Percentiles rank a stretch among this genome's conserved stretches.
Conservation (phyloP, 225 moss, liverwort and hornwort species). For the Marchantia paleacea region DNA sequence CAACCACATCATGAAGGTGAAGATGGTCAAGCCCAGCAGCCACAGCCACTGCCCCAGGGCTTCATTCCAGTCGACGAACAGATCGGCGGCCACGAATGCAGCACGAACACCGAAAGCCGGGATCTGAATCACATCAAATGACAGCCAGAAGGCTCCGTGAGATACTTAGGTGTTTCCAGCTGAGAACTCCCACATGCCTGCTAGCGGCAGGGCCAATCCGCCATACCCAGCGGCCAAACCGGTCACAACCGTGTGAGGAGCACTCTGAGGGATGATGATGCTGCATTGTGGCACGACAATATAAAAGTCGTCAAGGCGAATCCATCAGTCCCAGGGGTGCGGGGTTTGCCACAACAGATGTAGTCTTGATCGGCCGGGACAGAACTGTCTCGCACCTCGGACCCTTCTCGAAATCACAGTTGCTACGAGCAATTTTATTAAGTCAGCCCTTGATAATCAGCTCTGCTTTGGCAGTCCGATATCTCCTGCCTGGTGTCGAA, state of each 20-base stretch:
- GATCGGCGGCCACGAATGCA: too few relatives aligned
- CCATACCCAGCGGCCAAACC: constrained; percentile 68
- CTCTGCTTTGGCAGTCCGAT: too few relatives aligned
- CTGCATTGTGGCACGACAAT: constrained; percentile 58
- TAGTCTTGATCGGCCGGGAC: not conserved
- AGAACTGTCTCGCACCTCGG: too few relatives aligned
- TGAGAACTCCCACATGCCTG: constrained; percentile 79
- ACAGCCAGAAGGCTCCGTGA: too few relatives aligned
- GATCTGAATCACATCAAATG: too few relatives aligned
- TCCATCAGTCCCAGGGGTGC: constrained; percentile 57
- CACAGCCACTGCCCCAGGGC: too few relatives aligned
- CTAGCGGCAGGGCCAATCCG: constrained; percentile 46
- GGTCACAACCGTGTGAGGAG: constrained; percentile 35
- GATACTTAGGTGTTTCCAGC: constrained; percentile 61
- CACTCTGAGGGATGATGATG: constrained; percentile 33
- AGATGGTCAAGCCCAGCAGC: constrained; percentile 49
- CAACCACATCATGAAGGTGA: constrained; percentile 55
- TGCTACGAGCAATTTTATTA: too few relatives aligned
- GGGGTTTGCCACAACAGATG: constrained; percentile 41
- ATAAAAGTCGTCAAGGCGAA: constrained; percentile 63
- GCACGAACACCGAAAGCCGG: too few relatives aligned
- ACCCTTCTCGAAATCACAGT: too few relatives aligned
- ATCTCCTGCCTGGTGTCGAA: too few relatives aligned
- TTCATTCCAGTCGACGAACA: too few relatives aligned
- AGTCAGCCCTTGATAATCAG: too few relatives aligned